A percentile compares a stretch with the other conserved stretches of the same genome.
phyloP scores from a whole-genome alignment of 2,329 filamentous ascomycete species.

The Aspergillus vadensis region DNA sequence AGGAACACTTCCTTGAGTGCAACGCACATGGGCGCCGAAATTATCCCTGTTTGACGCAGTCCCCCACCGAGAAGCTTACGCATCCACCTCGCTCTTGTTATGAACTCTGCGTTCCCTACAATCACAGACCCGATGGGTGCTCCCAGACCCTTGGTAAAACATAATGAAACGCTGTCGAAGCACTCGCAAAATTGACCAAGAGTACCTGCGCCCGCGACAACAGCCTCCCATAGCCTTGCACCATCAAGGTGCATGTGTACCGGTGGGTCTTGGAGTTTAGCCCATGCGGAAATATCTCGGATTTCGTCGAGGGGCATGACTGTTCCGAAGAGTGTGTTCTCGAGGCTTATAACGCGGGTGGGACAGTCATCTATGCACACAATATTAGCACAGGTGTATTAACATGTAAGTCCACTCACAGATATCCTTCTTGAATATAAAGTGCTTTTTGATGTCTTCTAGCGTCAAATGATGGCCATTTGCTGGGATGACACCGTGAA shows the following conservation, averaged over 20 bases:
- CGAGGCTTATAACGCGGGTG: conserved; percentile 72
- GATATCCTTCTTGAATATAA: conserved; percentile 52
- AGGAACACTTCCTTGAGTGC: conserved; percentile 73
- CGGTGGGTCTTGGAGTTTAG: conserved; percentile 39
- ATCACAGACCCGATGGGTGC: conserved; percentile 73
- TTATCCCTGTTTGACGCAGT: conserved; percentile 69
- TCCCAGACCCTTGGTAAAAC: conserved; percentile 75
- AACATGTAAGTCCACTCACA: no score
- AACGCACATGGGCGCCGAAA: conserved; percentile 69
- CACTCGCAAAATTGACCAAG: conserved; percentile 64
- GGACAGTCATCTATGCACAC: conserved; percentile 66
- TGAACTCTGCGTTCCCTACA: conserved; percentile 55
- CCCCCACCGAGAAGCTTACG: conserved; percentile 77
- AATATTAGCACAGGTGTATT: no score
- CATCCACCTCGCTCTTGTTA: conserved; percentile 66
- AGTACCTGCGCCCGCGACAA: conserved; percentile 63
- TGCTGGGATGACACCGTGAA: conserved; percentile 1
- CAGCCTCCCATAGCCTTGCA: conserved; percentile 74
- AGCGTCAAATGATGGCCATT: conserved; percentile 18
- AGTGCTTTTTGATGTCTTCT: conserved; percentile 12
- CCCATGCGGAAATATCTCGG: conserved; percentile 66
- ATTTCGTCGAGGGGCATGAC: conserved; percentile 72
- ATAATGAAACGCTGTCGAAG: conserved; percentile 71
- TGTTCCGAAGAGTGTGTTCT: conserved; percentile 76
- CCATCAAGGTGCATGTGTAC: conserved; percentile 73